Percentiles rank a stretch among this genome's conserved stretches.
phyloP scores from a whole-genome alignment of 2,329 filamentous ascomycete species.

The Talaromyces verruculosus region DNA sequence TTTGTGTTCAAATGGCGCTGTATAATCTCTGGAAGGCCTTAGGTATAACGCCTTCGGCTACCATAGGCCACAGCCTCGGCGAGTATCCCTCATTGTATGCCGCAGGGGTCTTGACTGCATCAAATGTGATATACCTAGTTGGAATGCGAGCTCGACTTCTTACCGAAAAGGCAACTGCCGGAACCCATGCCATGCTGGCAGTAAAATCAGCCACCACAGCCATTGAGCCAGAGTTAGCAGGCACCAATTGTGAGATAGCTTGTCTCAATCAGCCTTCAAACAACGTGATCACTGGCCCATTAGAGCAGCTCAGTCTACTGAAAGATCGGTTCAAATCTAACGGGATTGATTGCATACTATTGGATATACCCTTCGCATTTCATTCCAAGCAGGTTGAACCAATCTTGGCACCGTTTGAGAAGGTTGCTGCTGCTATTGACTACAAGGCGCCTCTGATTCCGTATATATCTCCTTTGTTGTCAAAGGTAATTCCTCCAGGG shows the following conservation, averaged over 20 bases:
- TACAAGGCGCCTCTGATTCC: slow-evolving; percentile 44
- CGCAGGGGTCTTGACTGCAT: slow-evolving; percentile 32
- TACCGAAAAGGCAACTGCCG: slow-evolving; percentile 16
- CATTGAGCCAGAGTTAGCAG: not conserved
- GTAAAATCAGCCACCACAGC: not conserved
- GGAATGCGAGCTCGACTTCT: slow-evolving; percentile 32
- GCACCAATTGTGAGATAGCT: slow-evolving; percentile 25
- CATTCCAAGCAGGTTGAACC: slow-evolving; percentile 39
- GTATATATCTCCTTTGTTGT: slow-evolving; percentile 48
- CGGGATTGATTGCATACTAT: slow-evolving; percentile 36
- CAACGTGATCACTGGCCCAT: slow-evolving; percentile 44
- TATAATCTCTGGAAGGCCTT: slow-evolving; percentile 33
- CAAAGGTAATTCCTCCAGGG: slow-evolving; percentile 37
- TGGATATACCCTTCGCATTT: slow-evolving; percentile 48
- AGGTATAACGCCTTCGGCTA: slow-evolving; percentile 31
- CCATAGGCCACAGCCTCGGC: slow-evolving; percentile 36
- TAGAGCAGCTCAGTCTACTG: slow-evolving; percentile 37
- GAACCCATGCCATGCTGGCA: slow-evolving; percentile 17
- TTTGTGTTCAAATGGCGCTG: slow-evolving; percentile 36
- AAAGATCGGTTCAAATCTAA: not conserved
- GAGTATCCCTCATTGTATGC: slow-evolving; percentile 35
- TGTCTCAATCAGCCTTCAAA: slow-evolving; percentile 46
- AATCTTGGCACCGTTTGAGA: slow-evolving; percentile 40
- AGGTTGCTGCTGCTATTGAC: slow-evolving; percentile 36
- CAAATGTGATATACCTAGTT: slow-evolving; percentile 33